These are phyloP conservation scores for Dactylonectria macrodidyma DNA, from an alignment of 2,329 filamentous ascomycete species.

Conservation along the genomic window DNA sequence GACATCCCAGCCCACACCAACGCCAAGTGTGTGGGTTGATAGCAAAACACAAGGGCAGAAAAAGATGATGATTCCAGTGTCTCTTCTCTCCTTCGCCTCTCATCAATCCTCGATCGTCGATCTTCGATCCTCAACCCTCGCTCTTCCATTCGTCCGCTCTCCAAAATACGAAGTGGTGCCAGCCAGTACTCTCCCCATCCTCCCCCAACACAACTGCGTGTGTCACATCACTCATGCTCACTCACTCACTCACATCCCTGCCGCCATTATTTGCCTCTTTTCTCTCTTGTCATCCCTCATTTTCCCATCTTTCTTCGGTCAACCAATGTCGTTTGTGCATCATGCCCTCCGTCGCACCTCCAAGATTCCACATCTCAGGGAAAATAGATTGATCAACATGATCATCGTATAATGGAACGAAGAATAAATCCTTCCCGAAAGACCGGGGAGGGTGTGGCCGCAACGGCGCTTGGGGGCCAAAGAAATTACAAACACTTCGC, in stretches of 20 bases:
- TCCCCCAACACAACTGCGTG: background rate
- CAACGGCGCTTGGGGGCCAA: background rate
- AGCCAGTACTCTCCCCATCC: background rate
- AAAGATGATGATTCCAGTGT: background rate
- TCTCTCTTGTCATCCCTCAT: background rate
- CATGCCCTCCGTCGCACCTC: background rate
- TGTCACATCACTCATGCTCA: background rate
- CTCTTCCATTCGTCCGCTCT: background rate
- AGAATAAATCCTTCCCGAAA: background rate
- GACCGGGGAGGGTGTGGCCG: background rate
- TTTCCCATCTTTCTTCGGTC: background rate
- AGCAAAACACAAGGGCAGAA: background rate
- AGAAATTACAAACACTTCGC: slow-evolving; percentile 3
- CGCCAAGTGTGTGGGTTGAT: background rate
- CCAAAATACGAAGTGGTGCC: background rate
- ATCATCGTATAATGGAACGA: background rate
- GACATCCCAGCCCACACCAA: background rate
- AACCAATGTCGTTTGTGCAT: background rate
- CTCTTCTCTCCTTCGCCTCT: background rate
- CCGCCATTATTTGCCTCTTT: background rate
- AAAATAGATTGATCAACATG: background rate
- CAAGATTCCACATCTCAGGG: background rate
- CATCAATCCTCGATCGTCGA: background rate
- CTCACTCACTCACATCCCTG: background rate
- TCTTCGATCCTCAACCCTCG: background rate